Base-by-base conservation (phyloP, 345 rosid species). In the Populus nigra region DNA sequence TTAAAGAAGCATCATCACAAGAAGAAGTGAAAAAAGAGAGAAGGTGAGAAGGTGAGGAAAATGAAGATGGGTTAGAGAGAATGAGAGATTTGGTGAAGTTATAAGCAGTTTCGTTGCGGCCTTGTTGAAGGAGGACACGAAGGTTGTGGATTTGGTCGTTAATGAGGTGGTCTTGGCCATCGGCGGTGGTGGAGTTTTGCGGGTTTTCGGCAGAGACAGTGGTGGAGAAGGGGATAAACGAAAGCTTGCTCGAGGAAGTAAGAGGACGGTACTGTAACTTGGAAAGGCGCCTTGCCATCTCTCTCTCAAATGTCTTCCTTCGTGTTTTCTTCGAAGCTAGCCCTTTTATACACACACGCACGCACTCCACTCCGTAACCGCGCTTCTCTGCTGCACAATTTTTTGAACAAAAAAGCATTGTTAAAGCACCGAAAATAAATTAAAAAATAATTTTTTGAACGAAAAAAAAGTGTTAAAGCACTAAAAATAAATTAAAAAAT, bases 91-190 rank as follows among this genome's bases (percentile, higher is more conserved):
- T 84, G 82, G 82, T 76, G 74, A 86, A 82, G 2, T 67, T 68
- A 67, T 85, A 87, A 59, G 96, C 98, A 9, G 86, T 65, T 15
- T 77, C 87, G 0, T 73, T 59, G 62, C 87, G 83, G 47, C 88
- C 86, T 70, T 88, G 88, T 50, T 88, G 89, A 78, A 94, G 89
- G 68, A 91, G 87, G 65, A 77, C 71, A 55, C 88, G 87, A 45
- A 91, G 86, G 36, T 86, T 82, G 65, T 86, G 71, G 1, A 88
- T 72, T 36, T 77, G 87, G 31, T 84, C 91, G 41, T 74, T 72
- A 23, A 57, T 57, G 63, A 11, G 15, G 82, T 86, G 85, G 15
- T 80, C 85, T 15, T 73, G 81, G 68, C 84, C 87, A 50, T 63
- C 18, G 36, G 43, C 22, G 15, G 35, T 16, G 61, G 35, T 53